Percentiles rank a stretch among this genome's conserved stretches.
phyloP scores from a whole-genome alignment of 257 asterid species.

The Gynochthodes officinalis region DNA sequence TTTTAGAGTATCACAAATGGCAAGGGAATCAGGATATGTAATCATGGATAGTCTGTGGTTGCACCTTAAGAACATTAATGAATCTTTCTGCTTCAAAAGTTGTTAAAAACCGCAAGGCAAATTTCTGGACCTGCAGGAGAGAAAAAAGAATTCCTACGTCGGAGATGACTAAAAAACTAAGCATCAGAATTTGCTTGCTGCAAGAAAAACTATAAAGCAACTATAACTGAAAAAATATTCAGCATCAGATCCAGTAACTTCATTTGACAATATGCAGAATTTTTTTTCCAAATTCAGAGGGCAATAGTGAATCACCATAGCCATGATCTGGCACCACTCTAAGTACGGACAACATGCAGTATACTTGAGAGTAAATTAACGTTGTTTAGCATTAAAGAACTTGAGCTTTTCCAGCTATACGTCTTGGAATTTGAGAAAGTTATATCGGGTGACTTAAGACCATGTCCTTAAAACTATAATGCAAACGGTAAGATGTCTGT shows the following conservation, averaged over 20 bases:
- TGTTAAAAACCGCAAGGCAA: constrained; percentile 55
- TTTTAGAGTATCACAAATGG: constrained; percentile 6
- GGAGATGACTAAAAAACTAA: constrained; percentile 3
- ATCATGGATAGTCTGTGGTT: constrained; percentile 3
- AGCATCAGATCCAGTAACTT: not conserved
- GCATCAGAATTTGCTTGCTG: not conserved
- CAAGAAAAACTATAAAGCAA: not conserved
- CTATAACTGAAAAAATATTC: not conserved
- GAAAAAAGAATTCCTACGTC: constrained; percentile 1
- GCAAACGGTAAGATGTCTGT: not conserved
- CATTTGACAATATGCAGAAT: not conserved
- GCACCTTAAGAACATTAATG: constrained; percentile 64
- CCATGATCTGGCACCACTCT: not conserved
- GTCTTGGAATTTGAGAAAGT: not conserved
- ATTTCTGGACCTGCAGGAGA: constrained; percentile 65
- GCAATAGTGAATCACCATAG: constrained; percentile 5
- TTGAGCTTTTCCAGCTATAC: not conserved
- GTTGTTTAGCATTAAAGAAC: not conserved
- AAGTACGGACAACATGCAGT: not conserved
- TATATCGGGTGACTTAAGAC: not conserved
- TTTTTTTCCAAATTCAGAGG: not conserved
- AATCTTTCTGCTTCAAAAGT: constrained; percentile 53
- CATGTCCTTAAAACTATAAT: constrained; percentile 1
- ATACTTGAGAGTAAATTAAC: not conserved
- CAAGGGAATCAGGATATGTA: not conserved